Conservation (phyloP, 2,329 filamentous ascomycete species). For the Delphinella strobiligena region DNA sequence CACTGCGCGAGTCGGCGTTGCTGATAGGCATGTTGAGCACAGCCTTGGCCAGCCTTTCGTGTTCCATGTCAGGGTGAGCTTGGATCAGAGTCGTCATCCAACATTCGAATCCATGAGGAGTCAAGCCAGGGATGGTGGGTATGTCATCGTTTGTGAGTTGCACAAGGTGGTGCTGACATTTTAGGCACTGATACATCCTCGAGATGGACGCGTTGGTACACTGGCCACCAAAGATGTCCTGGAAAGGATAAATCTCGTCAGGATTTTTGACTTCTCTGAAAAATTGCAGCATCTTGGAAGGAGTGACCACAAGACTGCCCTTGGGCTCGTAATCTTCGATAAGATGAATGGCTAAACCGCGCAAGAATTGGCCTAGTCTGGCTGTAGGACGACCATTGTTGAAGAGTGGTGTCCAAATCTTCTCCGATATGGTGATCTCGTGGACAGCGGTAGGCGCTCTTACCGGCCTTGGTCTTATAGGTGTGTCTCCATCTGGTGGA, state of each 20-base stretch:
- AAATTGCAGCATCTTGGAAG: conserved; percentile 61
- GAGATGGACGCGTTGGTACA: conserved; percentile 28
- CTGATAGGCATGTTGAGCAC: conserved; percentile 60
- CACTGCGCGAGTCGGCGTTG: conserved; percentile 50
- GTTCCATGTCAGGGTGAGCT: conserved; percentile 66
- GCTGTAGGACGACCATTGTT: conserved; percentile 56
- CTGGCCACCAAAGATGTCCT: conserved; percentile 32
- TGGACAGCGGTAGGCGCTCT: conserved; percentile 25
- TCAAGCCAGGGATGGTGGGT: conserved; percentile 33
- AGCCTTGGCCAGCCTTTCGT: conserved; percentile 54
- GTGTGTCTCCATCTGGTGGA: conserved; percentile 12
- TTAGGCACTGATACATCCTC: conserved; percentile 34
- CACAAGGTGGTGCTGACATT: conserved; percentile 37
- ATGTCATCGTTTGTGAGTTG: conserved; percentile 30
- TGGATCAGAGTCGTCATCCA: conserved; percentile 65
- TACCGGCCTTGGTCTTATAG: conserved; percentile 17
- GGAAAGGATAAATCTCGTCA: conserved; percentile 56
- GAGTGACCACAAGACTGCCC: conserved; percentile 59
- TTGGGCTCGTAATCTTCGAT: conserved; percentile 58
- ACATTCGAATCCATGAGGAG: conserved; percentile 33
- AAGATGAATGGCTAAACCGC: conserved; percentile 62
- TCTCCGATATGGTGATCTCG: conserved; percentile 51
- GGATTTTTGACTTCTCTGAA: conserved; percentile 56
- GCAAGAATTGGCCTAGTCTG: conserved; percentile 57
- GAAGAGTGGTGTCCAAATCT: conserved; percentile 68